phyloP scores from a whole-genome alignment of 2,329 filamentous ascomycete species.

The Dactylellina sp. region DNA sequence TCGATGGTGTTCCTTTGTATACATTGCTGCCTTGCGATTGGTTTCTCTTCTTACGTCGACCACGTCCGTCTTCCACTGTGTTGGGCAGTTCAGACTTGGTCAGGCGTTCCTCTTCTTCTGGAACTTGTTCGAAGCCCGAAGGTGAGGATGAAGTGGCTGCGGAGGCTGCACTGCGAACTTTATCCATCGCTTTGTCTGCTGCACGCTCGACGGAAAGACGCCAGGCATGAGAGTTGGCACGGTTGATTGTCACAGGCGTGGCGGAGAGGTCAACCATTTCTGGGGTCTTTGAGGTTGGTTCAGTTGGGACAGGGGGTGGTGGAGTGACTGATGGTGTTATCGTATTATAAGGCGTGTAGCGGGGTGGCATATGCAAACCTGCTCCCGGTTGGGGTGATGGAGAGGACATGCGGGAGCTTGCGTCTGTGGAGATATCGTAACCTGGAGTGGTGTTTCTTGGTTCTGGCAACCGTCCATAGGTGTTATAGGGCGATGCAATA shows the following conservation, averaged over 20 bases:
- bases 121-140: constrained; percentile 41
- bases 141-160: constrained; percentile 9
- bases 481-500: constrained; percentile 40
- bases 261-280: constrained; percentile 45
- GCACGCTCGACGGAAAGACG: constrained; percentile 53
- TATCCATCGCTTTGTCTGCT: constrained; percentile 51
- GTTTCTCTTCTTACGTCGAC: constrained; percentile 49
- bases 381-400: constrained; percentile 38
- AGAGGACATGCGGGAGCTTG: constrained; percentile 50
- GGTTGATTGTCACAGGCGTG: constrained; percentile 39
- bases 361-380: constrained; percentile 53
- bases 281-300: constrained; percentile 11
- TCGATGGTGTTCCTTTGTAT: constrained; percentile 26
- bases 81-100: constrained; percentile 50
- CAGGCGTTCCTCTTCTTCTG: constrained; percentile 48
- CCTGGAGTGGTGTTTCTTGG: constrained; percentile 38
- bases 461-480: constrained; percentile 33
- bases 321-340: constrained; percentile 16
- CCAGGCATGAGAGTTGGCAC: constrained; percentile 51
- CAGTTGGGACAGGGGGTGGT: constrained; percentile 19
- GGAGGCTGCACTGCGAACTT: constrained; percentile 43
- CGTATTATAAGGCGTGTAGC: constrained; percentile 47
- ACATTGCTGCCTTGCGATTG: constrained; percentile 26
- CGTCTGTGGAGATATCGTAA: constrained; percentile 47
- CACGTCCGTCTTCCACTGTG: constrained; percentile 41